Conservation (phyloP, 2,329 filamentous ascomycete genomes). For the Clonostachys sp. region DNA sequence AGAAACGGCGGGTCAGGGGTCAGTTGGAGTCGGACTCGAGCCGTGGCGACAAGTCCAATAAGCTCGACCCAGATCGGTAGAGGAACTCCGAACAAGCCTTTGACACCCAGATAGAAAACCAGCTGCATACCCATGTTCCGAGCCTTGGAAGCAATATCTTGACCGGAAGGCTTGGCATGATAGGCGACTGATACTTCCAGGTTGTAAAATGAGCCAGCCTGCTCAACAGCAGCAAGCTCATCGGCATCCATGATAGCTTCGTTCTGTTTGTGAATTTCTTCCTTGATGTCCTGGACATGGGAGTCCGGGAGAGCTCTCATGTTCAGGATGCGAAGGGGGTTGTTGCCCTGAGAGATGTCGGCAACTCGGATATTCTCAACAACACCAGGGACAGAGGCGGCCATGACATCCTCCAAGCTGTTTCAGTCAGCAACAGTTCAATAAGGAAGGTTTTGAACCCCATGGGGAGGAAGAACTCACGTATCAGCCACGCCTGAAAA, state of each 20-base stretch:
- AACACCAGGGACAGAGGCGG: conserved; percentile 83
- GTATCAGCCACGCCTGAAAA: conserved; percentile 90
- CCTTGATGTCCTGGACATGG: conserved; percentile 77
- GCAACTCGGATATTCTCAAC: conserved; percentile 94
- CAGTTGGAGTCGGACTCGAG: conserved; percentile 77
- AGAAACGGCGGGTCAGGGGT: conserved; percentile 88
- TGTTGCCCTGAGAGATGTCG: conserved; percentile 90
- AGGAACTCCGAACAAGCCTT: conserved; percentile 83
- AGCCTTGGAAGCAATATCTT: conserved; percentile 72
- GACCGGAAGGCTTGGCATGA: conserved; percentile 72
- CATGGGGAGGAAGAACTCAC: conserved; percentile 14
- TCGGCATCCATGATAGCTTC: conserved; percentile 84
- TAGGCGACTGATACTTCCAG: conserved; percentile 88
- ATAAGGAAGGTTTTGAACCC: neutral
- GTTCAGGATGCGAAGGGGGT: conserved; percentile 83
- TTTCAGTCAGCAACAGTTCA: conserved; percentile 7
- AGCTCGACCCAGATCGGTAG: conserved; percentile 87
- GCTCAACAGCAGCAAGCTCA: conserved; percentile 82
- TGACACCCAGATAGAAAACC: conserved; percentile 88
- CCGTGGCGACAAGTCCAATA: conserved; percentile 84
- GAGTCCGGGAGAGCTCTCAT: conserved; percentile 75
- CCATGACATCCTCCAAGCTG: conserved; percentile 76
- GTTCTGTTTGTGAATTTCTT: conserved; percentile 71
- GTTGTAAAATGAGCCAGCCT: conserved; percentile 90
- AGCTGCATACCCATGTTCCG: conserved; percentile 97